Conservation (phyloP, 495 filamentous ascomycete species). For the Xylaria telfairii region DNA sequence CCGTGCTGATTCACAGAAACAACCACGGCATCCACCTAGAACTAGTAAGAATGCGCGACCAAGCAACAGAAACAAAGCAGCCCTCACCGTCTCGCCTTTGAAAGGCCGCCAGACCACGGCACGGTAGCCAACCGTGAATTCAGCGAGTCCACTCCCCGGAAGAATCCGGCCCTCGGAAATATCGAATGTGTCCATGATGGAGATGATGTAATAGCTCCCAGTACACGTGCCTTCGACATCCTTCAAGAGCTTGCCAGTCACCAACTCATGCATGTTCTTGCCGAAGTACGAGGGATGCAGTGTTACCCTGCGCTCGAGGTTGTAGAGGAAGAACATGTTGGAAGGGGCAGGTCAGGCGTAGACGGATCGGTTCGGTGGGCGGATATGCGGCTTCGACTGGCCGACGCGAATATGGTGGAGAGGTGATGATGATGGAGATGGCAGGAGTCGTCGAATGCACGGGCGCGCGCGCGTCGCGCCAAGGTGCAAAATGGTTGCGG, state of each 20-base stretch:
- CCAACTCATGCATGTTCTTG: slow-evolving; percentile 84
- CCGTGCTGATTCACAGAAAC: slow-evolving; percentile 88
- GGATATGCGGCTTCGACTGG: neutral
- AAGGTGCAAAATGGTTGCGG: slow-evolving; percentile 16
- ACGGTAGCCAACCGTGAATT: slow-evolving; percentile 93
- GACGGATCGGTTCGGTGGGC: slow-evolving; percentile 13
- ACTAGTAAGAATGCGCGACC: slow-evolving; percentile 27
- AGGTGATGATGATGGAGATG: neutral
- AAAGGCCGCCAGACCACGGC: slow-evolving; percentile 98
- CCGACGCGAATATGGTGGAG: slow-evolving; percentile 1
- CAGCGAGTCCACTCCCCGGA: slow-evolving; percentile 84
- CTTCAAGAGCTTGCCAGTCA: slow-evolving; percentile 82
- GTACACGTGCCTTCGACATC: slow-evolving; percentile 95
- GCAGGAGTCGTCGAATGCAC: slow-evolving; percentile 8
- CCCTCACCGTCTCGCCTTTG: slow-evolving; percentile 89
- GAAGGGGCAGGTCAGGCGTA: neutral
- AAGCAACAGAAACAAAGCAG: slow-evolving; percentile 1
- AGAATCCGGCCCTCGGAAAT: slow-evolving; percentile 91
- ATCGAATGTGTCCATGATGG: slow-evolving; percentile 91
- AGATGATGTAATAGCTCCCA: slow-evolving; percentile 93
- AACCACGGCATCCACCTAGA: slow-evolving; percentile 88
- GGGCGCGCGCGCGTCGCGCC: slow-evolving; percentile 25
- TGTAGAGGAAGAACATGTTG: slow-evolving; percentile 95
- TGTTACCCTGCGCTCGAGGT: slow-evolving; percentile 89
- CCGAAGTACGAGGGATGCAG: slow-evolving; percentile 97